Evolutionary conservation across 441 rosid species (phyloP), one percentile per base, ranked within the genome.

Genomic region (Brassica balearica): DNA sequence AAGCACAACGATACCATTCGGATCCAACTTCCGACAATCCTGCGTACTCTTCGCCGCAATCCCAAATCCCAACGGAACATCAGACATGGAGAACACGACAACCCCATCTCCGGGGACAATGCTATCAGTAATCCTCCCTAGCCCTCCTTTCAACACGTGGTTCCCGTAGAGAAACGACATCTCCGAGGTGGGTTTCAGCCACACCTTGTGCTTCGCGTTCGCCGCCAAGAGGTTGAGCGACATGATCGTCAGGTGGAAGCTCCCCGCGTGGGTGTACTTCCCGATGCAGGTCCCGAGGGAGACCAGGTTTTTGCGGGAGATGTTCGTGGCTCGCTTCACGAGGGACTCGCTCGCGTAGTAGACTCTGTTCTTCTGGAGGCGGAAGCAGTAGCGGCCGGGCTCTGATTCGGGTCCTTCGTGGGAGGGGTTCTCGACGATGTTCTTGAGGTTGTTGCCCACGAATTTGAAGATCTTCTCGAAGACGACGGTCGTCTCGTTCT

Each of bases 111-210:
- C 84, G 14, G 88, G 85, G 0, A 70, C 73, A 17, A 93, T 91
- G 68, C 89, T 86, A 59, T 93, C 98, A 11, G 99, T 95, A 74
- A 93, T 91, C 87, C 95, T 91, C 55, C 97, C 97, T 25, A 91
- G 65, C 1, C 98, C 99, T n/a, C 98, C 98, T 86, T 93, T 95
- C 86, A 93, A 73, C 22, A 95, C 99, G 82, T 88, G 98, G 69
- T 93, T 93, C 3, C 98, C 97, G 48, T 95, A 95, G 82, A 92
- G 81, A 82, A 91, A 95, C 75, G 98, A 91, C 99, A 90, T 93
- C 78, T 93, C 98, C 12, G 98, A 88, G 0, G 98, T 91, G 80
- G 98, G 96, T 82, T 93, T 95, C 1, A 95, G 88, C 98, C 98
- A 93, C 11, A 93, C 98, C 82, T 95, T 95, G 83, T 90, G 96